phyloP scores from a whole-genome alignment of 148 eudicot species.

The Rhododendron henanense region DNA sequence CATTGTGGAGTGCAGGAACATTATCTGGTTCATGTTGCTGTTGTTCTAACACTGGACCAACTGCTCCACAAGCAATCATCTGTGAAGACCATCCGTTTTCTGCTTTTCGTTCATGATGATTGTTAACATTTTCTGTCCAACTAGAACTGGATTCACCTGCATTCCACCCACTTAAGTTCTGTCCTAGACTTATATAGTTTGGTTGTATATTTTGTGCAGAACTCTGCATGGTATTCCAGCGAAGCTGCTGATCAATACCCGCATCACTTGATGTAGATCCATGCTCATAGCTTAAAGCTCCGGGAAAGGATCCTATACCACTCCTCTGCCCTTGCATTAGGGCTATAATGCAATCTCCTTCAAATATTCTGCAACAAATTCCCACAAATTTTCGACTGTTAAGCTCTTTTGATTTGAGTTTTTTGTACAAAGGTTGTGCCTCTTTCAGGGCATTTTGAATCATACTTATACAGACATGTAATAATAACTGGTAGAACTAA shows the following conservation, averaged over 20 bases:
- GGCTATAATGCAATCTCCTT: slow-evolving; percentile 16
- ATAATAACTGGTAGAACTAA: neutral
- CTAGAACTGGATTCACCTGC: slow-evolving; percentile 40
- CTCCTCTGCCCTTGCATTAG: slow-evolving; percentile 92
- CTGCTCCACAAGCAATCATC: slow-evolving; percentile 15
- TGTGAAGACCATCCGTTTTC: slow-evolving; percentile 19
- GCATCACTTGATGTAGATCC: slow-evolving; percentile 57
- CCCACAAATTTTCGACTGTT: neutral
- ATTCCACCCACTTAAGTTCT: slow-evolving; percentile 34
- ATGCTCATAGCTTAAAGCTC: slow-evolving; percentile 59
- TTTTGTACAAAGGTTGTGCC: neutral
- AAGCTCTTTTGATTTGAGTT: neutral
- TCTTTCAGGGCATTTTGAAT: neutral
- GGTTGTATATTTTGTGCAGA: slow-evolving; percentile 46
- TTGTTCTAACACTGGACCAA: slow-evolving; percentile 32
- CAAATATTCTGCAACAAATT: neutral
- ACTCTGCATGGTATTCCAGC: slow-evolving; percentile 60
- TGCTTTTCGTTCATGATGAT: slow-evolving; percentile 21
- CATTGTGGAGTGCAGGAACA: slow-evolving; percentile 31
- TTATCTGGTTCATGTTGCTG: slow-evolving; percentile 34
- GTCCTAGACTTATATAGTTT: slow-evolving; percentile 30
- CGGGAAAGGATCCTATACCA: slow-evolving; percentile 72
- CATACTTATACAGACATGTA: neutral
- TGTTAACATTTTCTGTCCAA: slow-evolving; percentile 9
- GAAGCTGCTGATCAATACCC: slow-evolving; percentile 53